Percentiles rank a stretch among this genome's conserved stretches.
These are phyloP conservation scores for Senna siamea DNA, from an alignment of 306 rosid genomes.

Conservation along the genomic window DNA sequence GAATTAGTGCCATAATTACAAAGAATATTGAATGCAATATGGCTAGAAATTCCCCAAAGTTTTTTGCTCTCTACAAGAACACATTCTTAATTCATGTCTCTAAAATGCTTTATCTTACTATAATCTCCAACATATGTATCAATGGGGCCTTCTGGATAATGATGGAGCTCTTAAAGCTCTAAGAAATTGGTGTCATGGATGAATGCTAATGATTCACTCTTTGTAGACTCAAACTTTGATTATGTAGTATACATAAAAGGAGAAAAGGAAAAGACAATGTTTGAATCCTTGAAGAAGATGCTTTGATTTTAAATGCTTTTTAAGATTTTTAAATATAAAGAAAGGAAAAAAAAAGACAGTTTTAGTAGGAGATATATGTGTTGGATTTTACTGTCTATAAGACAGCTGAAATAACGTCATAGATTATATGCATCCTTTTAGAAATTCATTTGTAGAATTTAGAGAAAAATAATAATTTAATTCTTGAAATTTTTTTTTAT, in stretches of 20 bases:
- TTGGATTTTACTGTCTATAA: slow-evolving; percentile 45
- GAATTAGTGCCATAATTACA: slow-evolving; percentile 84
- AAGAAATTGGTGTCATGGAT: neutral
- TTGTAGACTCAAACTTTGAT: neutral
- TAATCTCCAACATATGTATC: slow-evolving; percentile 60
- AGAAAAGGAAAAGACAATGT: neutral
- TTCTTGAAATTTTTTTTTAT: no score
- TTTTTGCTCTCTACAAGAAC: slow-evolving; percentile 48
- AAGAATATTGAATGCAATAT: slow-evolving; percentile 74
- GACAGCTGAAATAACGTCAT: slow-evolving; percentile 16
- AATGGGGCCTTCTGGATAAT: slow-evolving; percentile 52
- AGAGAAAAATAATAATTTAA: no score
- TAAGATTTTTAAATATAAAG: neutral
- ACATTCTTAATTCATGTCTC: slow-evolving; percentile 45
- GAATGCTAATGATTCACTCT: slow-evolving; percentile 15
- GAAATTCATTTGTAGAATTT: no score
- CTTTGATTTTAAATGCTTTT: slow-evolving; percentile 19
- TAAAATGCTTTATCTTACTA: slow-evolving; percentile 15
- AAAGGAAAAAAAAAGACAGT: neutral
- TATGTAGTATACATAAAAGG: no score
- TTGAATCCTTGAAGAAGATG: slow-evolving; percentile 14
- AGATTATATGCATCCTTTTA: slow-evolving; percentile 16
- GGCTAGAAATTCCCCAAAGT: slow-evolving; percentile 79
- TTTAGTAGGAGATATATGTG: neutral
- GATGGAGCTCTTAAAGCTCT: slow-evolving; percentile 52